A percentile compares a stretch with the other conserved stretches of the same genome.
Conservation (phyloP, 257 asterid species). For the Solanum tarijense region DNA sequence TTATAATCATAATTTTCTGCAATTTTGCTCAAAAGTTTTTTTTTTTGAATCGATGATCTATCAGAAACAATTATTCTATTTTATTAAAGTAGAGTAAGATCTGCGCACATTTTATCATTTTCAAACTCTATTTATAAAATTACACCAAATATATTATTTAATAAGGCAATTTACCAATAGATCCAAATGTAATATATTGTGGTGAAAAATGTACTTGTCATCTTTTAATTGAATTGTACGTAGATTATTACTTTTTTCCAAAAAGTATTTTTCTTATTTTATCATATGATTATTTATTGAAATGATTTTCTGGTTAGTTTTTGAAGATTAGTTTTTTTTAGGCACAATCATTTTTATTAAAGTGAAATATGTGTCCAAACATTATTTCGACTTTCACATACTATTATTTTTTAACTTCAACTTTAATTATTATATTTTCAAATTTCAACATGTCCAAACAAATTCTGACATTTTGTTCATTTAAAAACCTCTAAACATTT, state of each 20-base stretch:
- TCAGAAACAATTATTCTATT: not conserved
- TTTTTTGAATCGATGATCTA: not conserved
- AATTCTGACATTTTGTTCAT: not conserved
- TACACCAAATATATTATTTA: too few relatives aligned
- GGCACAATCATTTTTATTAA: not conserved
- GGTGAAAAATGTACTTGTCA: not conserved
- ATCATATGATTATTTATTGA: not conserved
- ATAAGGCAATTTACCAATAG: not conserved
- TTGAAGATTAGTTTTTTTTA: not conserved
- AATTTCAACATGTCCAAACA: not conserved
- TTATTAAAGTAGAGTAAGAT: not conserved
- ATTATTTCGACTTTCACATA: not conserved
- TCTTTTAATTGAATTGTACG: not conserved
- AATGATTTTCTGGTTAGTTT: not conserved
- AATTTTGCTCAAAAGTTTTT: not conserved
- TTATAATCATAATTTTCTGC: not conserved
- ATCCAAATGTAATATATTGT: not conserved
- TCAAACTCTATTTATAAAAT: not conserved
- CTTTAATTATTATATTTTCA: not conserved
- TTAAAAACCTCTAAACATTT: not conserved
- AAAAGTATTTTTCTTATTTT: not conserved
- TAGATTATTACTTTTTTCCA: not conserved
- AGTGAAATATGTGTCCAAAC: not conserved
- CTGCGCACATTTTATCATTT: fast-evolving
- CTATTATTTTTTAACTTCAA: not conserved